phyloP scores from a whole-genome alignment of 768 basidiomycete genomes.

The Lactifluus subvellereus region DNA sequence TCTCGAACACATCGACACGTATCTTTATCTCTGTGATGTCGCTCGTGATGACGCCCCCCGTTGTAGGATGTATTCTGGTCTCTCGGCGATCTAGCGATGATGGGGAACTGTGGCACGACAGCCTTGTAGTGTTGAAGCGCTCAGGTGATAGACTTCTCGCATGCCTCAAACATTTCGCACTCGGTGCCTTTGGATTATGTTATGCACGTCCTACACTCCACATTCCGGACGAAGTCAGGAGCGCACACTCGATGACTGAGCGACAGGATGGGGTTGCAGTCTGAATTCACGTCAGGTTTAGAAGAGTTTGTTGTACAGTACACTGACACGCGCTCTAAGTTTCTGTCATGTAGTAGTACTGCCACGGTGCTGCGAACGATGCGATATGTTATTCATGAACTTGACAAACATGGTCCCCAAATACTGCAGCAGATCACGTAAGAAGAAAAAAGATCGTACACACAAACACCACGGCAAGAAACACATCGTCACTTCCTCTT shows the following conservation, averaged over 20 bases:
- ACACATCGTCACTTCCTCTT: neutral
- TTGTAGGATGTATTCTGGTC: conserved; percentile 4
- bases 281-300: neutral
- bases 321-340: neutral
- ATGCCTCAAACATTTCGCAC: neutral
- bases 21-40: neutral
- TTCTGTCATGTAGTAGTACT: too few species aligned
- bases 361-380: too few species aligned
- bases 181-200: neutral
- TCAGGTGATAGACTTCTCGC: neutral
- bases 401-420: too few species aligned
- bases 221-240: neutral
- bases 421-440: too few species aligned
- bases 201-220: neutral
- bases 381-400: too few species aligned
- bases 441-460: neutral
- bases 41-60: neutral
- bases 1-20: conserved; percentile 9
- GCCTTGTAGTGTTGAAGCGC: neutral
- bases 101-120: neutral
- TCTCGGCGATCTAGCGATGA: neutral
- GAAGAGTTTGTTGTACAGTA: neutral
- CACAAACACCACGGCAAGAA: neutral
- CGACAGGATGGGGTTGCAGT: neutral
- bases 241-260: neutral